Percentiles rank a stretch among this genome's conserved stretches.
These are phyloP conservation scores for Backusella morwellensis DNA, from an alignment of 192 early-diverging fungal species.

Conservation along the genomic window DNA sequence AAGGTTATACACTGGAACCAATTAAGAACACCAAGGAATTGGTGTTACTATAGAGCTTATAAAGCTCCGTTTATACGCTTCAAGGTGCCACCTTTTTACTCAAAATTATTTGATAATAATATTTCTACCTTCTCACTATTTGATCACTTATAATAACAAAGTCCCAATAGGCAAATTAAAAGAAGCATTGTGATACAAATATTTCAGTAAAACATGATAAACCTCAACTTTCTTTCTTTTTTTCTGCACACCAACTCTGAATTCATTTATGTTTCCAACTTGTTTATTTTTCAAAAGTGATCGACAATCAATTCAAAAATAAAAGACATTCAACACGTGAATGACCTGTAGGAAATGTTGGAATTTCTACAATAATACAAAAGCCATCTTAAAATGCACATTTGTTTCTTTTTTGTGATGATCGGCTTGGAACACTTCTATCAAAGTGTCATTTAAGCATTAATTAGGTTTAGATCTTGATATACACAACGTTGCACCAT, in stretches of 20 bases:
- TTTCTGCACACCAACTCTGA: background rate
- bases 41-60: too few relatives aligned
- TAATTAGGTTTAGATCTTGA: background rate
- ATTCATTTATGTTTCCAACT: background rate
- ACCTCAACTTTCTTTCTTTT: background rate
- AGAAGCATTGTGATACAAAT: too few relatives aligned
- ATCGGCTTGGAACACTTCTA: background rate
- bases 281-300: background rate
- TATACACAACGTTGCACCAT: background rate
- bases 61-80: too few relatives aligned
- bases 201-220: too few relatives aligned
- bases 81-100: too few relatives aligned
- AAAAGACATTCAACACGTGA: conserved; percentile 1
- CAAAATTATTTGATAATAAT: too few relatives aligned
- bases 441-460: background rate
- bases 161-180: too few relatives aligned
- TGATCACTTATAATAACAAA: too few relatives aligned
- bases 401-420: background rate
- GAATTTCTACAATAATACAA: background rate
- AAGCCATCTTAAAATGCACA: background rate
- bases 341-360: background rate
- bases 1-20: too few relatives aligned
- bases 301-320: background rate
- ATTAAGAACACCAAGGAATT: too few relatives aligned
- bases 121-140: too few relatives aligned